Percentiles rank a stretch among this genome's conserved stretches.
Conservation (phyloP, 345 rosid species). For the Sonneratia caseolaris region DNA sequence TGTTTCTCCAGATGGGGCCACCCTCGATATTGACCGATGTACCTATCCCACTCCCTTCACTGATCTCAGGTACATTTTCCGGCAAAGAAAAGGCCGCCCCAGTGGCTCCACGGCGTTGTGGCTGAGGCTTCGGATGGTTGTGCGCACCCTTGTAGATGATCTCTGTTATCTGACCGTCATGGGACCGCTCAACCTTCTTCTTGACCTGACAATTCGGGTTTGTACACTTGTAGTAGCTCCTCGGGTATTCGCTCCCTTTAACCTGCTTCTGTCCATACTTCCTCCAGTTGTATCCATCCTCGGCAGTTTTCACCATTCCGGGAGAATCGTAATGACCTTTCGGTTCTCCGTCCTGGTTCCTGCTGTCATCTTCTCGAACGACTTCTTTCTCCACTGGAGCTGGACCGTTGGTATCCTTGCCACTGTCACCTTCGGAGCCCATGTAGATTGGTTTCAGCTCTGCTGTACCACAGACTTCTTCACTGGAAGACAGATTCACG, state of each 20-base stretch:
- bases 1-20: conserved; percentile 20
- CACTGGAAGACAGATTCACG: conserved; percentile 15
- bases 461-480: conserved; percentile 13
- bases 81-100: conserved; percentile 25
- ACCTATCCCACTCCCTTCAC: not conserved
- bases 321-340: conserved; percentile 17
- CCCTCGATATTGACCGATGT: not conserved
- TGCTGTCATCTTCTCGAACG: conserved; percentile 13
- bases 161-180: conserved; percentile 55
- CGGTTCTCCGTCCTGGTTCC: conserved; percentile 17
- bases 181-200: conserved; percentile 52
- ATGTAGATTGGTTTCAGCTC: conserved; percentile 11
- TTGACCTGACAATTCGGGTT: conserved; percentile 44
- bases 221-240: conserved; percentile 61
- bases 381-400: conserved; percentile 11
- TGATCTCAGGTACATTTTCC: conserved; percentile 6
- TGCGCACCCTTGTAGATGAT: conserved; percentile 56
- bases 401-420: conserved; percentile 12
- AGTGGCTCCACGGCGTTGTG: conserved; percentile 25
- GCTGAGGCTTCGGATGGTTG: conserved; percentile 48
- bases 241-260: conserved; percentile 56
- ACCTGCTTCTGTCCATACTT: conserved; percentile 63
- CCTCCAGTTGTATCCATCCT: conserved; percentile 63
- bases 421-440: conserved; percentile 18
- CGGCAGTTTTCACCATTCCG: conserved; percentile 30